These are phyloP conservation scores for Syzygium aqueum DNA, from an alignment of 345 rosid genomes.

Conservation along the genomic window DNA sequence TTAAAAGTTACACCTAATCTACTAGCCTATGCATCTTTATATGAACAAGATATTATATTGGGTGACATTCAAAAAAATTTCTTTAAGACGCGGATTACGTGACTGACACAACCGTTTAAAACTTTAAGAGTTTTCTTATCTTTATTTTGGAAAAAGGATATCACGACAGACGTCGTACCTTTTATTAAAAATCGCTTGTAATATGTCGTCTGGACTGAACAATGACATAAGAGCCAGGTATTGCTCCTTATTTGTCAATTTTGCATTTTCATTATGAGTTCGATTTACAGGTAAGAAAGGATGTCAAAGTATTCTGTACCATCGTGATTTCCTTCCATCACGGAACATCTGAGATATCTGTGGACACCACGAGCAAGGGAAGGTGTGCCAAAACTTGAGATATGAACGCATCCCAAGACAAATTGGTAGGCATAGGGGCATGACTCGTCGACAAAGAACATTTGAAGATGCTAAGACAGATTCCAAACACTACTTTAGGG, in stretches of 20 bases:
- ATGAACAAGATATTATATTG: not conserved
- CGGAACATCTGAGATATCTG: not conserved
- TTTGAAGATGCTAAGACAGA: not conserved
- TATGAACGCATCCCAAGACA: not conserved
- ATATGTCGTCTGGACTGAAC: not conserved
- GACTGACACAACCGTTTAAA: not conserved
- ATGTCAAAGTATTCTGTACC: not conserved
- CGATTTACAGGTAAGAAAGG: not conserved
- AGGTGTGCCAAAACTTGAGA: not conserved
- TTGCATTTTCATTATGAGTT: not conserved
- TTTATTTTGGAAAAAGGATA: not conserved
- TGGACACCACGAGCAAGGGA: not conserved
- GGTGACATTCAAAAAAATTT: not conserved
- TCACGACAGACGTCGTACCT: not conserved
- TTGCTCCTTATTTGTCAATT: not conserved
- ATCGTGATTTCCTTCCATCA: not conserved
- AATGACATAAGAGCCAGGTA: not conserved
- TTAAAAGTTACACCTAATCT: conserved; percentile 2
- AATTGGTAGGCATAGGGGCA: not conserved
- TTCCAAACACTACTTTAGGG: not conserved
- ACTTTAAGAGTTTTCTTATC: not conserved
- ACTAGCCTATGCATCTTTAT: not conserved
- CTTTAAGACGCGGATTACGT: not conserved
- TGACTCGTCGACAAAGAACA: not conserved
- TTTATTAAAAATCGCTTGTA: not conserved